Base-by-base conservation (phyloP, 2,329 filamentous ascomycete species). In the Sporothrix humicola region DNA sequence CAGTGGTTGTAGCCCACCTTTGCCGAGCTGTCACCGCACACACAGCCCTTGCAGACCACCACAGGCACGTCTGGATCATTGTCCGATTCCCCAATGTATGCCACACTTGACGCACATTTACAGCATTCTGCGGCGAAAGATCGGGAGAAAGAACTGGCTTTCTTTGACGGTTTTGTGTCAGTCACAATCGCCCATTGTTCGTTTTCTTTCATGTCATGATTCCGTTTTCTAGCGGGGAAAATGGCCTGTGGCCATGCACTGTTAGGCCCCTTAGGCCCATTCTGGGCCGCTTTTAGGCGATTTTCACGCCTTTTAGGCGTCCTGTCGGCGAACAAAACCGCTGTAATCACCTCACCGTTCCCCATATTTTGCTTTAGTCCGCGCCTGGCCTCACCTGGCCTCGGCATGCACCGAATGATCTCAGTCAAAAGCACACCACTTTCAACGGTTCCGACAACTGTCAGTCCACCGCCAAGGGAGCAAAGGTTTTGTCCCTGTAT, bases 361-460 rank as follows among this genome's bases (percentile, higher is more conserved):
- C 56, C 26, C 56, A 59, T 59, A 59, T 59, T 59, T 59, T 12
- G 12, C 13, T 6, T n/a, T 59, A 10, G 56, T 26, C 26, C 56
- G 4, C 56, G 13, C 52, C n/a, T 20, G 7, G n/a, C 1, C 9
- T n/a, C 26, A 37, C 6, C 31, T 37, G 31, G 31, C 31, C 31
- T 37, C 31, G 31, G 31, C 31, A 5, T 37, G 31, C 31, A 59
- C 20, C 56, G 26, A 13, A 59, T 23, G 56, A 59, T 15, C 26
- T 59, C 4, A n/a, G 56, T n/a, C 56, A 59, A 59, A 59, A 59
- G 26, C 56, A 59, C 56, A 37, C 56, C 56, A 59, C 56, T 37
- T 59, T 59, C 26, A 10, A 17, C 8, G 26, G 23, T n/a, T 26
- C 8, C 56, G 56, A 7, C 26, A 59, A 59, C 26, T 2, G 26